Evolutionary conservation across 169 alveolate genomes (phyloP), one percentile per base, ranked within the genome.

Genomic region (Eimeria sp.): DNA sequence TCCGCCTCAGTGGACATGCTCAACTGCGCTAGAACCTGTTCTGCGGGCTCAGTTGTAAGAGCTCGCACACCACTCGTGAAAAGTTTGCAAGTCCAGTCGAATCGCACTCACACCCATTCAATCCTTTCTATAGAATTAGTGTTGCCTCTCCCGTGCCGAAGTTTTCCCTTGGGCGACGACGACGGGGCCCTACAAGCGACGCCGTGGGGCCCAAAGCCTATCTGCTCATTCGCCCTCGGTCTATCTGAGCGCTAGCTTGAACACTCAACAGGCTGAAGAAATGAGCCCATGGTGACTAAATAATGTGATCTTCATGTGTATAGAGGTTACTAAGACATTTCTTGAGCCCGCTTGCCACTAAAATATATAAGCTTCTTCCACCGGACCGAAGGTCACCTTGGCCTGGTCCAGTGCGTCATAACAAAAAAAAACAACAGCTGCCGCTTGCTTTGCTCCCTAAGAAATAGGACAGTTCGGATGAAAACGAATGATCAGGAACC

Each of bases 181-280:
- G 83, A 74, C 83, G 30, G 83, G 83, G 83, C 83, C 83, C 83
- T 58, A 74, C 83, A 40, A 40, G 43, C n/a, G 54, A 40, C 83
- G 83, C 30, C n/a, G 83, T 23, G 13, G 83, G 83, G 56, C 83
- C 83, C 83, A 20, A 74, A 74, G 83, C 33, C 83, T 74, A 74
- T 74, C 83, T 74, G 83, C 83, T 40, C 82, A 33, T 37, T 40
- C 83, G 18, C 1, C 23, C 58, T 20, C 83, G 58, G 83, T 74
- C 83, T 74, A 74, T 74, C 83, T 40, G 83, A 18, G 18, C 56
- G 56, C 56, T 13, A 4, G 82, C 82, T 9, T 0, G 18, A 18
- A 20, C 83, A 20, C 33, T 6, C 30, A 40, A 74, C 54, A 30
- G 23, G 30, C 33, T 0, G 4, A 14, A 40, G 23, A 6, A 74